These are phyloP conservation scores for Tuber brumale DNA, from an alignment of 495 filamentous ascomycete genomes.

Conservation along the genomic window DNA sequence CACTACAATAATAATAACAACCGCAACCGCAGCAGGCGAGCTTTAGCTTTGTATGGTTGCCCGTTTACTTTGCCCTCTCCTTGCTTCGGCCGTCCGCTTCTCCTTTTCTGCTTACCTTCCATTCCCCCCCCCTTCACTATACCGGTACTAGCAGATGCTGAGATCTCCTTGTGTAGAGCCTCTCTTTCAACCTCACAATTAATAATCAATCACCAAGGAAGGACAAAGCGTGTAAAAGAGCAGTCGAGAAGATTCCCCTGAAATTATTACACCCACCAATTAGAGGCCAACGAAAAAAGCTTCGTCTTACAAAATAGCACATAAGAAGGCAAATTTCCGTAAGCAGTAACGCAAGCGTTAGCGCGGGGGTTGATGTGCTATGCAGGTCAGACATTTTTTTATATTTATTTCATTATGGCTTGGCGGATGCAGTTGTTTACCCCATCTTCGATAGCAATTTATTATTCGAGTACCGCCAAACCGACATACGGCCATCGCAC, in stretches of 20 bases:
- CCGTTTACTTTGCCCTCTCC: neutral
- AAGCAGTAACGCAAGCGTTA: neutral
- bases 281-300: too few species aligned
- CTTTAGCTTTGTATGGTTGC: neutral
- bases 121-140: neutral
- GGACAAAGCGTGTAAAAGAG: neutral
- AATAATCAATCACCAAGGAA: neutral
- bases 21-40: neutral
- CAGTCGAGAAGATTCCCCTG: neutral
- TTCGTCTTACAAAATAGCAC: neutral
- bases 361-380: neutral
- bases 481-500: too few species aligned
- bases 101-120: neutral
- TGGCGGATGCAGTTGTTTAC: neutral
- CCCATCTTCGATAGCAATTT: neutral
- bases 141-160: neutral
- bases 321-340: neutral
- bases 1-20: neutral
- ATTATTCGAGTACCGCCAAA: too few species aligned
- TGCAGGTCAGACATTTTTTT: neutral
- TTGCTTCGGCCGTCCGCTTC: too few species aligned
- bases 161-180: neutral
- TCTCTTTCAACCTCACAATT: neutral
- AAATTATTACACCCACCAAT: neutral
- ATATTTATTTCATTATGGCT: too few species aligned